Conservation (phyloP, 192 early-diverging fungal genomes). For the Pilaira anomala region DNA sequence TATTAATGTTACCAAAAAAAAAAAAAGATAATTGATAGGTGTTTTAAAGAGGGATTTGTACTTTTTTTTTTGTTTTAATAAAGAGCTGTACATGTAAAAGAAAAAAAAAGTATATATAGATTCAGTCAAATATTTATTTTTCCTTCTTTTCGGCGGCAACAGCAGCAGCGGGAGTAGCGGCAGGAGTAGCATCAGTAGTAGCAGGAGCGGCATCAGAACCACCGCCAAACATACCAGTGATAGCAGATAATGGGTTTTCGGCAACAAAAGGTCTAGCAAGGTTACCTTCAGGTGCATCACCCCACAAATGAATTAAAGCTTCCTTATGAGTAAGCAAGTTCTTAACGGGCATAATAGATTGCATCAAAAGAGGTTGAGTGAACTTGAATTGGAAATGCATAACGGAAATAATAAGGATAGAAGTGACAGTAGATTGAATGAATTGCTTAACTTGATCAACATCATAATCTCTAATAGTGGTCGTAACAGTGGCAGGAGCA, state of each 20-base stretch:
- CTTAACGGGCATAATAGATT: slow-evolving; percentile 77
- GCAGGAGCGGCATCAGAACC: slow-evolving; percentile 15
- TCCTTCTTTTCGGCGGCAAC: slow-evolving; percentile 16
- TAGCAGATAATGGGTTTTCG: slow-evolving; percentile 66
- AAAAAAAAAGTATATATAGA: no score
- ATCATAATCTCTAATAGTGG: slow-evolving; percentile 73
- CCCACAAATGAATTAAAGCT: slow-evolving; percentile 81
- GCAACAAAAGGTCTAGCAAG: slow-evolving; percentile 83
- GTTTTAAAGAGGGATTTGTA: no score
- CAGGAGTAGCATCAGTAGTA: slow-evolving; percentile 5
- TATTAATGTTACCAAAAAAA: no score
- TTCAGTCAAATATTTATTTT: not conserved
- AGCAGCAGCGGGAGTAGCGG: not conserved
- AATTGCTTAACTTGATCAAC: slow-evolving; percentile 64
- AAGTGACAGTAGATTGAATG: slow-evolving; percentile 67
- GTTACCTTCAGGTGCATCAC: slow-evolving; percentile 71
- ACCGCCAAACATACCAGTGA: slow-evolving; percentile 27
- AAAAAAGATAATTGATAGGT: no score
- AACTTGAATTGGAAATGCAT: slow-evolving; percentile 90
- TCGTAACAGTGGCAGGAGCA: slow-evolving; percentile 21
- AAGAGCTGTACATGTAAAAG: no score
- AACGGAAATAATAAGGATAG: slow-evolving; percentile 68
- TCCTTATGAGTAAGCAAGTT: slow-evolving; percentile 66
- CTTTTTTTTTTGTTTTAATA: no score
- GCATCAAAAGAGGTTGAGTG: slow-evolving; percentile 85